phyloP scores from a whole-genome alignment of 441 rosid genomes.

The Geranium incanum region DNA sequence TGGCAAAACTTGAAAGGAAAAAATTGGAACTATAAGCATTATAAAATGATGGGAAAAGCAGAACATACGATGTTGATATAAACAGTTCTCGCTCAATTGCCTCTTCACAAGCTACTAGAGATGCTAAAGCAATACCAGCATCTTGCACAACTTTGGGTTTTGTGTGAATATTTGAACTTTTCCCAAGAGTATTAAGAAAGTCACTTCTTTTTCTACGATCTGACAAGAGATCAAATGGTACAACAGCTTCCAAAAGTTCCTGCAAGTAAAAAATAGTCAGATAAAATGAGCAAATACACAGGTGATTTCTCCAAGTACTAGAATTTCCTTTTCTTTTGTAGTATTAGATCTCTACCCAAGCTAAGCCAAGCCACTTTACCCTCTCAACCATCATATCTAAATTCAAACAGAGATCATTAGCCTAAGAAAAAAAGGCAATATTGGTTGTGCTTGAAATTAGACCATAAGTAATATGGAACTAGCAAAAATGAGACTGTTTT shows the following conservation, averaged over 20 bases:
- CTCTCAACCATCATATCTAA: background rate
- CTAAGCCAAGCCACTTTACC: background rate
- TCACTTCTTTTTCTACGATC: constrained; percentile 49
- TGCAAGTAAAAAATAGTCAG: constrained; percentile 21
- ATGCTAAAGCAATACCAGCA: constrained; percentile 64
- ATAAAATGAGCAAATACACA: background rate
- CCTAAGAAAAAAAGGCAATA: background rate
- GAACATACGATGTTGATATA: constrained; percentile 60
- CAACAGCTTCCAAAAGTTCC: constrained; percentile 74
- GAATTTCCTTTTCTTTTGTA: background rate
- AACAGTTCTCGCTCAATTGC: constrained; percentile 59
- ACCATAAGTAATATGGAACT: background rate
- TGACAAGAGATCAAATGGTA: constrained; percentile 59
- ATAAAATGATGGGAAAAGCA: constrained; percentile 18
- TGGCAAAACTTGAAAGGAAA: background rate
- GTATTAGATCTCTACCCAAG: background rate
- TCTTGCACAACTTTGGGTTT: constrained; percentile 55
- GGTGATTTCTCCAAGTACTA: background rate
- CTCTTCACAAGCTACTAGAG: constrained; percentile 62
- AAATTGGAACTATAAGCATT: constrained; percentile 13
- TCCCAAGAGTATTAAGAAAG: constrained; percentile 40
- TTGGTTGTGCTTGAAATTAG: background rate
- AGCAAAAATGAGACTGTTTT: background rate
- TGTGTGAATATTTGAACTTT: constrained; percentile 30
- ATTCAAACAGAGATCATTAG: background rate